Evolutionary conservation across 140 eudicot genomes (phyloP).

Genomic region (Oenanthe javanica): DNA sequence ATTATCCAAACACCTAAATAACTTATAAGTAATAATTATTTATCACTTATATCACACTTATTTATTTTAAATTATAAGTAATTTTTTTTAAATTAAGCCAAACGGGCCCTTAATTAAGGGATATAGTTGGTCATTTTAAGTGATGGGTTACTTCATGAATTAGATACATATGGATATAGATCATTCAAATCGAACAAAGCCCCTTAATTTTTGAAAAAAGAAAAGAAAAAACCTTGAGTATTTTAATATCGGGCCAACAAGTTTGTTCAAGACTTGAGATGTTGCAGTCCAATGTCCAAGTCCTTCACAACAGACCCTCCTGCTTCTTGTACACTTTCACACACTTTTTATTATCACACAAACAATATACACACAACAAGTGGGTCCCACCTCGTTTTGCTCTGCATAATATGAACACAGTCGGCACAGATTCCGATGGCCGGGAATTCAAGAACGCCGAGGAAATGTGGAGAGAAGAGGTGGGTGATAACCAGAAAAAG

Average conservation of each 20-base stretch:
- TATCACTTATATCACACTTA: too few relatives aligned
- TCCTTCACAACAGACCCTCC: not conserved
- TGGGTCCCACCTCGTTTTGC: not conserved
- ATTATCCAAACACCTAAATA: too few relatives aligned
- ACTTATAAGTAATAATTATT: too few relatives aligned
- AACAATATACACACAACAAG: not conserved
- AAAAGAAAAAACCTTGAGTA: too few relatives aligned
- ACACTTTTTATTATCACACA: not conserved
- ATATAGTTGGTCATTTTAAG: too few relatives aligned
- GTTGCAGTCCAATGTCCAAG: not conserved
- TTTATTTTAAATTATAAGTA: too few relatives aligned
- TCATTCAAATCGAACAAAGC: too few relatives aligned
- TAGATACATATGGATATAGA: too few relatives aligned
- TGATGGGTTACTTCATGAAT: too few relatives aligned
- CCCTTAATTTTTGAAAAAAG: too few relatives aligned
- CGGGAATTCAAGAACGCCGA: slow-evolving; percentile 73
- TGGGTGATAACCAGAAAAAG: slow-evolving; percentile 63
- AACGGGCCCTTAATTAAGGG: too few relatives aligned
- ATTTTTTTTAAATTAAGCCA: too few relatives aligned
- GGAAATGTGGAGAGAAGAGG: slow-evolving; percentile 95
- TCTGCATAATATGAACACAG: slow-evolving; percentile 38
- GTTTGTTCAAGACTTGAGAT: not conserved
- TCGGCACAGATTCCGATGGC: slow-evolving; percentile 69
- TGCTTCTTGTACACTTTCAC: not conserved
- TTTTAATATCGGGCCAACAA: not conserved